These are phyloP conservation scores for Hypoxylon crocopeplum DNA, from an alignment of 495 filamentous ascomycete species.

Conservation along the genomic window DNA sequence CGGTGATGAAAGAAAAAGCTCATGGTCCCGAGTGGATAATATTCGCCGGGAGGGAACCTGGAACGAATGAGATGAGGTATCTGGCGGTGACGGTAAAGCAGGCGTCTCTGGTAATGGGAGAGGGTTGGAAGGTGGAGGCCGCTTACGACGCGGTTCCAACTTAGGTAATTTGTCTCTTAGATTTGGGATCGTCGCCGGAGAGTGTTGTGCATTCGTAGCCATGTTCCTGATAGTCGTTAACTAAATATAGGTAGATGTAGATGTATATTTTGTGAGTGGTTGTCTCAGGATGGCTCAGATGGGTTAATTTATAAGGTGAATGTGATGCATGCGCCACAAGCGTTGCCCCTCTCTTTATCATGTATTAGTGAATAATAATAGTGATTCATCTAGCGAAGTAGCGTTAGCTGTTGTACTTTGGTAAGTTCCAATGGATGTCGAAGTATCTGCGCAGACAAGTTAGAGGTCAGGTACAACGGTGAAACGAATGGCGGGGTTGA, in stretches of 20 bases:
- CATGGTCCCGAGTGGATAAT: conserved; percentile 78
- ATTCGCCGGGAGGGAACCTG: conserved; percentile 75
- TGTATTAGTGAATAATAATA: conserved; percentile 18
- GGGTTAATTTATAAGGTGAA: conserved; percentile 22
- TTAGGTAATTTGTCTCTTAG: conserved; percentile 70
- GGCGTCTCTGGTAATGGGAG: conserved; percentile 76
- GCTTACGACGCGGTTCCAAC: conserved; percentile 67
- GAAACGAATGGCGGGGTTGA: conserved; percentile 8
- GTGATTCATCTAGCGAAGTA: conserved; percentile 11
- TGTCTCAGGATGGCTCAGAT: neutral
- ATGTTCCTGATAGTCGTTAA: conserved; percentile 6
- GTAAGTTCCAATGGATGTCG: too few species aligned
- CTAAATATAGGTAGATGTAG: neutral
- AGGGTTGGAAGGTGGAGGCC: conserved; percentile 59
- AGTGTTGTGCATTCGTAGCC: conserved; percentile 38
- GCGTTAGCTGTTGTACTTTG: too few species aligned
- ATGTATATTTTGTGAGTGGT: neutral
- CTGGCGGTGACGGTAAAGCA: conserved; percentile 70
- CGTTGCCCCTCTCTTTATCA: conserved; percentile 12
- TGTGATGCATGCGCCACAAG: neutral
- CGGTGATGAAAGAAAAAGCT: conserved; percentile 78
- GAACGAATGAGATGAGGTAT: conserved; percentile 68
- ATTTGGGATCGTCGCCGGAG: conserved; percentile 57
- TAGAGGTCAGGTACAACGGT: too few species aligned
- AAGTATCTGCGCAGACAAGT: too few species aligned